A percentile compares a stretch with the other conserved stretches of the same genome.
Evolutionary conservation across 805 yeast species (phyloP).

Genomic region (Henningerozyma blattae): DNA sequence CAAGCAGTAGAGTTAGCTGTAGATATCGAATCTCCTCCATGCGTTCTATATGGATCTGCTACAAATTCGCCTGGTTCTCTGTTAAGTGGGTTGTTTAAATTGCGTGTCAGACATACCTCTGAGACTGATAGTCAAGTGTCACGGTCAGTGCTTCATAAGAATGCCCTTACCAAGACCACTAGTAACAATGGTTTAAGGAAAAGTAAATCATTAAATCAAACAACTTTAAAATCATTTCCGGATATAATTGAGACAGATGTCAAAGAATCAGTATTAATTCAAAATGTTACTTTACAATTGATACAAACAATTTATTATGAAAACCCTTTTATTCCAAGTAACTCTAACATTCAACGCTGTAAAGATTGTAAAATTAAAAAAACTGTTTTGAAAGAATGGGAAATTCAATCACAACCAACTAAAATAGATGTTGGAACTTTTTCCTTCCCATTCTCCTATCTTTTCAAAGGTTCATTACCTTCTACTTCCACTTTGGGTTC

Average conservation of each 20-base stretch:
- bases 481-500: slow-evolving; percentile 59
- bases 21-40: slow-evolving; percentile 81
- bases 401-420: slow-evolving; percentile 42
- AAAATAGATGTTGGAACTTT: slow-evolving; percentile 55
- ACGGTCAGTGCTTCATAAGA: background rate
- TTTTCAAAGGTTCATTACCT: slow-evolving; percentile 80
- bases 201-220: too few relatives aligned
- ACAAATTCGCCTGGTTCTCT: slow-evolving; percentile 76
- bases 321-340: slow-evolving; percentile 55
- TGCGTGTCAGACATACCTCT: slow-evolving; percentile 34
- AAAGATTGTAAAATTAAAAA: slow-evolving; percentile 40
- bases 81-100: slow-evolving; percentile 62
- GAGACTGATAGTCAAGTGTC: too few relatives aligned
- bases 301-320: slow-evolving; percentile 60
- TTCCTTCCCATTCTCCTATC: slow-evolving; percentile 84
- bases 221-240: background rate
- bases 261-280: background rate
- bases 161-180: background rate
- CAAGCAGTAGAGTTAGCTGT: slow-evolving; percentile 40
- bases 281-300: slow-evolving; percentile 47
- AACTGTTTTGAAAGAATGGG: slow-evolving; percentile 78
- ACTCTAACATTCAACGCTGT: slow-evolving; percentile 40
- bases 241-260: background rate
- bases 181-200: background rate
- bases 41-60: slow-evolving; percentile 71